Base-by-base conservation (phyloP, 1,139 yeast species). In the Geotrichum macrosporum region DNA sequence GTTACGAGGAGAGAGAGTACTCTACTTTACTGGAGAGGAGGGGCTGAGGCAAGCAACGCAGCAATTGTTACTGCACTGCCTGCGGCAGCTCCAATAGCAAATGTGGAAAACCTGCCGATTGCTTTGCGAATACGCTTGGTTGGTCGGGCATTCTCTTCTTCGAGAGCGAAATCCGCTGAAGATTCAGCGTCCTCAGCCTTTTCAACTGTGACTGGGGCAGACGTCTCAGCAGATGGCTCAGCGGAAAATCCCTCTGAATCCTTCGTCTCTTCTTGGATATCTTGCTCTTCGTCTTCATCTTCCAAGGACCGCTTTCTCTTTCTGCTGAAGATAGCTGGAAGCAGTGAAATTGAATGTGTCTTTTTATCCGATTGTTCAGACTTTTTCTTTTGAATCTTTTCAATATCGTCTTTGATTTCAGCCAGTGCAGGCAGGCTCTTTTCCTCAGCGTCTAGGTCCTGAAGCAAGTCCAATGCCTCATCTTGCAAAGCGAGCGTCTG, bases 61-160 rank as follows among this genome's bases (percentile, higher is more conserved):
- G 57, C 55, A 44, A 58, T 44, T 2, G 61, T 57, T 13, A 55
- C 53, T 36, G 52, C 50, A 13, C 59, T 48, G 26, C 62, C 61
- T 12, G 57, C 50, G 9, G 52, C 47, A 4, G 58, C 56, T 6
- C 55, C 57, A n/a, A 53, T 46, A 8, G 56, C 50, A 22, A 51
- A 43, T 22, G 45, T 46, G 19, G 43, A 36, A 13, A 48, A 24
- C 24, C 35, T 24, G 27, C 33, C 33, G 27, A 37, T 37, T 2
- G 41, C 41, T 16, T 27, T 26, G 32, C 41, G 41, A 6, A 37
- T 26, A 15, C 41, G 32, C 32, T 37, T 37, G 22, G 32, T 37
- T 6, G 41, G 41, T 15, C 41, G 26, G 6, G 33, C 32, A n/a
- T 35, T 9, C 9, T 35, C 37, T 20, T 16, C n/a, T n/a, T n/a